Base-by-base conservation (phyloP, 371 early-diverging fungal species). In the Lichtheimia ornata region DNA sequence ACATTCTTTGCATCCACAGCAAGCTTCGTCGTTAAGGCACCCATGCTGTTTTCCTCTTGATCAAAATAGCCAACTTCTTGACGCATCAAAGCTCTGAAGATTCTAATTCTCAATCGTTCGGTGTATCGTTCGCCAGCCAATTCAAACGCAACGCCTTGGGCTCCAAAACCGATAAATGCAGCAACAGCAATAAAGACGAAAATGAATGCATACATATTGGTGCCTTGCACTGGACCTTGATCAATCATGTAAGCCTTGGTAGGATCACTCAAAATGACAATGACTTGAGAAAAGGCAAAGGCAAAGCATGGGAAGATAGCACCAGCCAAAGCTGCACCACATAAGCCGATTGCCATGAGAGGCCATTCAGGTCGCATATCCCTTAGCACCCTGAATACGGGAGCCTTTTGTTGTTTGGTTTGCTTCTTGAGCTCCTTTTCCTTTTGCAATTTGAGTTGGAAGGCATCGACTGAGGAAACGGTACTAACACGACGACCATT, bases 51-150 rank as follows among this genome's bases (percentile, higher is more conserved):
- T 50, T 87, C 85, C 35, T 89, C 89, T 25, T 85, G 79, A 73
- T 97, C 97, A 72, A 91, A 97, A 73, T 83, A 97, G 6, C 81
- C 90, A 60, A 95, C 86, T 64, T 96, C 94, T 80, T 96, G 97
- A 18, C 74, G 67, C 67, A 91, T 74, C 47, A 88, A 76, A 17
- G 86, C 76, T 22, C 79, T 69, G 78, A 91, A 91, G 12, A 82
- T 63, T 44, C 65, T 57, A 41, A 69, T 74, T 50, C 92, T 80
- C 43, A 92, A 66, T 50, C 90, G 82, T 18, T 72, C 67, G 11
- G 90, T 89, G 53, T 88, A 76, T 5, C 76, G 72, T 63, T 86
- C 89, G 54, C 84, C 84, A 17, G 81, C 76, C 44, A 73, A 43
- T 60, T 80, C 83, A 56, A 84, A 84, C 4, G 70, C 56, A 49